Conservation (phyloP, 345 rosid species). For the Durio zibethinus region DNA sequence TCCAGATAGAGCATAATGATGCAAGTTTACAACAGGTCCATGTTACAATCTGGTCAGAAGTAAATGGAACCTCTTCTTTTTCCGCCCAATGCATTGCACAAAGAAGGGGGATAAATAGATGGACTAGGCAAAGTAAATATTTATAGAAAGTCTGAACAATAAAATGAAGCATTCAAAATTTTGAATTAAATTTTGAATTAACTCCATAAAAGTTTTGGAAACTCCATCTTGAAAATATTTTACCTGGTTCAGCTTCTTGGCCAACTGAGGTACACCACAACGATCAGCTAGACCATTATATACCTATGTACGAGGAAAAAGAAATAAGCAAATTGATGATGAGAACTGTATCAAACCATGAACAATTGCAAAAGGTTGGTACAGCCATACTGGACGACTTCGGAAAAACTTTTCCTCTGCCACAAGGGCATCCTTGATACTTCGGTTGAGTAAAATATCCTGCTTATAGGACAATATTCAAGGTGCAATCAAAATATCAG, state of each 20-base stretch:
- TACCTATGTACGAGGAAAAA: slow-evolving; percentile 35
- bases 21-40: neutral
- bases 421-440: slow-evolving; percentile 83
- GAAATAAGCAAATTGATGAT: slow-evolving; percentile 4
- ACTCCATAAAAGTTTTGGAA: neutral
- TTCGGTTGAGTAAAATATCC: slow-evolving; percentile 81
- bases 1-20: neutral
- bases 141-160: neutral
- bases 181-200: too few species aligned
- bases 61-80: neutral
- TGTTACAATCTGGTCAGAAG: neutral
- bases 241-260: slow-evolving; percentile 96
- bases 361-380: slow-evolving; percentile 10
- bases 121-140: neutral
- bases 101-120: neutral
- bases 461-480: slow-evolving; percentile 24
- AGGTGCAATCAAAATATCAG: slow-evolving; percentile 13
- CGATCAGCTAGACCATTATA: slow-evolving; percentile 85
- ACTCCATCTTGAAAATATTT: slow-evolving; percentile 12
- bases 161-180: neutral
- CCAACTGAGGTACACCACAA: slow-evolving; percentile 91
- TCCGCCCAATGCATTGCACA: neutral
- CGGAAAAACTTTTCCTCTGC: slow-evolving; percentile 96
- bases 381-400: slow-evolving; percentile 75
- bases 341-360: slow-evolving; percentile 12